phyloP scores from a whole-genome alignment of 2,329 filamentous ascomycete species.

The Epichloe glyceriae region DNA sequence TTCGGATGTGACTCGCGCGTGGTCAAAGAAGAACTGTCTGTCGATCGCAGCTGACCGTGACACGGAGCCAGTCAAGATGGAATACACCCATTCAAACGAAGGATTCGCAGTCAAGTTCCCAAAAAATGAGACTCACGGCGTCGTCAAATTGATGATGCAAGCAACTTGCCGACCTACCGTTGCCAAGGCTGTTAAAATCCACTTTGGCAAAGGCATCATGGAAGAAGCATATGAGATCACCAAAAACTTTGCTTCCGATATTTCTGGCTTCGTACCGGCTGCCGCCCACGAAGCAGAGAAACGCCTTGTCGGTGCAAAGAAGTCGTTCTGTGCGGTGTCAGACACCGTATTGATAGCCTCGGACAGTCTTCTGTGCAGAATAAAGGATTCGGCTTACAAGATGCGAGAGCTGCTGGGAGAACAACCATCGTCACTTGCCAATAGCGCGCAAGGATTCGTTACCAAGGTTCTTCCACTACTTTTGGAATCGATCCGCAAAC shows the following conservation, averaged over 20 bases:
- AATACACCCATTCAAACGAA: conserved; percentile 33
- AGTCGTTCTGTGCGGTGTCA: conserved; percentile 19
- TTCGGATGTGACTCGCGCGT: conserved; percentile 33
- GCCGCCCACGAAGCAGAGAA: conserved; percentile 26
- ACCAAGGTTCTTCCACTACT: conserved; percentile 9
- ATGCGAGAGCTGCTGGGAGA: conserved; percentile 13
- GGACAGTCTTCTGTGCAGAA: conserved; percentile 14
- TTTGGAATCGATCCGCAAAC: conserved; percentile 22
- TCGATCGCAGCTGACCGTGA: conserved; percentile 40
- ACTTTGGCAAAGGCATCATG: conserved; percentile 40
- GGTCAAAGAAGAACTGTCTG: conserved; percentile 42
- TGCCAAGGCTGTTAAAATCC: conserved; percentile 46
- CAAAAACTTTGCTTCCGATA: conserved; percentile 27
- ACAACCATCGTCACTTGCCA: conserved; percentile 10
- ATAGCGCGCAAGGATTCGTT: conserved; percentile 9
- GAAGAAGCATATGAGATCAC: conserved; percentile 32
- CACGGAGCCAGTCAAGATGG: conserved; percentile 32
- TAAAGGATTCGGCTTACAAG: conserved; percentile 11
- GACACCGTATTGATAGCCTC: conserved; percentile 17
- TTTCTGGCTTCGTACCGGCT: conserved; percentile 27
- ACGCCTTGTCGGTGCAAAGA: conserved; percentile 21
- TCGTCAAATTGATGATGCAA: conserved; percentile 43
- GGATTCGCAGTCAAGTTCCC: conserved; percentile 40
- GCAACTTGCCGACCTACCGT: conserved; percentile 47
- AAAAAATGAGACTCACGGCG: conserved; percentile 41